These are phyloP conservation scores for Alternaria alternata DNA, from an alignment of 2,329 filamentous ascomycete genomes.

Conservation along the genomic window DNA sequence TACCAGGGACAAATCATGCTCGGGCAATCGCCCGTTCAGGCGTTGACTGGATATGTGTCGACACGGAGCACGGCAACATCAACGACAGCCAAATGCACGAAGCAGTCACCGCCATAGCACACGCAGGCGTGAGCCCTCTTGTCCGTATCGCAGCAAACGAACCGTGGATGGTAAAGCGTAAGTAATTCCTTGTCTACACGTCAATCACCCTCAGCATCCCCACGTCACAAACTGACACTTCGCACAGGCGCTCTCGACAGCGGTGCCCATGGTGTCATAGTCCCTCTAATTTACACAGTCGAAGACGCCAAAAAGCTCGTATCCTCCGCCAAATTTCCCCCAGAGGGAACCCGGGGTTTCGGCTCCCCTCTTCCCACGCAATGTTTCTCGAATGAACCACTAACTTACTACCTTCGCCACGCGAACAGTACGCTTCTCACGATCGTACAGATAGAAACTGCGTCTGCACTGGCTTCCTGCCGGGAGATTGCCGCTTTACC, in stretches of 20 bases:
- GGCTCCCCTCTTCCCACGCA: slow-evolving; percentile 63
- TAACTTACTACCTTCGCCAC: slow-evolving; percentile 61
- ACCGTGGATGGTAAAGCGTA: slow-evolving; percentile 69
- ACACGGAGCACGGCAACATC: slow-evolving; percentile 66
- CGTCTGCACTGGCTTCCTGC: slow-evolving; percentile 49
- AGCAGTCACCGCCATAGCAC: slow-evolving; percentile 59
- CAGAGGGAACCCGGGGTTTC: slow-evolving; percentile 63
- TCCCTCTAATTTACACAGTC: slow-evolving; percentile 61
- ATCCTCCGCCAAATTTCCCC: slow-evolving; percentile 64
- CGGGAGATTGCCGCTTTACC: slow-evolving; percentile 61
- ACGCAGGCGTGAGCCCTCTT: slow-evolving; percentile 54
- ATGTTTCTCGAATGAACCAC: slow-evolving; percentile 52
- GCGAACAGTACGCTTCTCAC: slow-evolving; percentile 64
- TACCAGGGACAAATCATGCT: slow-evolving; percentile 51
- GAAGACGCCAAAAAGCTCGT: slow-evolving; percentile 63
- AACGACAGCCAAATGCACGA: slow-evolving; percentile 64
- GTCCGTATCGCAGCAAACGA: slow-evolving; percentile 64
- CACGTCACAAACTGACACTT: neutral
- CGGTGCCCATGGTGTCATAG: slow-evolving; percentile 67
- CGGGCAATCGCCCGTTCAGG: slow-evolving; percentile 62
- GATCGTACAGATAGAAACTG: slow-evolving; percentile 59
- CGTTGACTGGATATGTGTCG: slow-evolving; percentile 64
- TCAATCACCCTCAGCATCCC: neutral
- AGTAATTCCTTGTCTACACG: slow-evolving; percentile 14
- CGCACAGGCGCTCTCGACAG: slow-evolving; percentile 62